Conservation (phyloP, 805 yeast species). For the Kodamaea fukazawae region DNA sequence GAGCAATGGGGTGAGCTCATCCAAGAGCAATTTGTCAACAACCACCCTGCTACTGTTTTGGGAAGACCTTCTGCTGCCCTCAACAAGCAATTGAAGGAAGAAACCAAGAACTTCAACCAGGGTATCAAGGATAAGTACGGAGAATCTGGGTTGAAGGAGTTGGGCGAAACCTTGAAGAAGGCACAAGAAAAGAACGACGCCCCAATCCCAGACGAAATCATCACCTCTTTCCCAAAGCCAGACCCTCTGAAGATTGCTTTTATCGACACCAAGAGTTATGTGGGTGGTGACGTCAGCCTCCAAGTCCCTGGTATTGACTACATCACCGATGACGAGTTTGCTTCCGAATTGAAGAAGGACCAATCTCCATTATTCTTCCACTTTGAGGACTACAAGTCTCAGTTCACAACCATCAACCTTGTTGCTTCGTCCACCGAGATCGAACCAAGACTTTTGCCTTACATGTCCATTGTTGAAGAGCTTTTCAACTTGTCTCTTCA, state of each 20-base stretch:
- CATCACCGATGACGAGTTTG: slow-evolving; percentile 23
- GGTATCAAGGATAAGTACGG: slow-evolving; percentile 56
- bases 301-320: slow-evolving; percentile 20
- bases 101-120: slow-evolving; percentile 47
- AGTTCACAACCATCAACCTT: slow-evolving; percentile 69
- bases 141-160: slow-evolving; percentile 52
- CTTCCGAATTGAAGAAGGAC: slow-evolving; percentile 16
- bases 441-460: slow-evolving; percentile 55
- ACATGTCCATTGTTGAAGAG: slow-evolving; percentile 60
- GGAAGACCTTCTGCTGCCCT: slow-evolving; percentile 68
- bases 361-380: slow-evolving; percentile 52
- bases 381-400: slow-evolving; percentile 75
- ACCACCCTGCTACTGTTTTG: slow-evolving; percentile 61
- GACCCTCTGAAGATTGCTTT: slow-evolving; percentile 74
- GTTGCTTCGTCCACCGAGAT: slow-evolving; percentile 54
- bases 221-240: slow-evolving; percentile 64
- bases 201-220: slow-evolving; percentile 70
- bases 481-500: slow-evolving; percentile 71
- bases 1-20: slow-evolving; percentile 66
- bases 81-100: slow-evolving; percentile 51
- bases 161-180: slow-evolving; percentile 49
- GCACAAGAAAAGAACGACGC: slow-evolving; percentile 70
- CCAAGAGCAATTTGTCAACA: slow-evolving; percentile 52
- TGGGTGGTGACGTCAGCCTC: slow-evolving; percentile 42
- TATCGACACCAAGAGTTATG: slow-evolving; percentile 64